Evolutionary conservation across 2,329 filamentous ascomycete species (phyloP), one percentile per base, ranked within the genome.

Genomic region (Stemphylium vesicarium): DNA sequence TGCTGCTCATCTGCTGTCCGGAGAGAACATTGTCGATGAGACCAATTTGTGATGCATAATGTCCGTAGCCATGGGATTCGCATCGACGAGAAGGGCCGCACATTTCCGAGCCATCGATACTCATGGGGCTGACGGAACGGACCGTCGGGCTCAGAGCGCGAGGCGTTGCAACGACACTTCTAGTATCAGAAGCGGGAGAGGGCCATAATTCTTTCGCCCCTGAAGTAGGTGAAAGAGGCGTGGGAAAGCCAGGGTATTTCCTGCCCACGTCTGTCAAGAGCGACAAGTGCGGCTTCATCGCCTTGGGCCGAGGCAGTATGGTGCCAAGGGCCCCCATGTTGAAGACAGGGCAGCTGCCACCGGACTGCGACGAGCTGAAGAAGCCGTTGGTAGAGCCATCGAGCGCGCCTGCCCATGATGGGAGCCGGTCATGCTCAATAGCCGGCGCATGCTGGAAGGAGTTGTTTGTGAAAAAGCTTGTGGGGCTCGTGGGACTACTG

Each of bases 161-260:
- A 4, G 63, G 53, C 7, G 60, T 66, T 11, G 31, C 35, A 35
- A 29, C 18, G 6, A 41, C 42, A 29, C 59, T 64, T 44, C 53
- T 62, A 16, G 18, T 26, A 8, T 67, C 64, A 6, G 65, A 68
- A 7, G 43, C 50, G 10, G 73, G 72, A 15, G 66, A 71, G 7
- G 70, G 70, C 35, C 60, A 74, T n/a, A 61, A 22, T 6, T 59
- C 56, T 29, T 66, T 70, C 10, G 73, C 70, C n/a, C 55, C 57
- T 10, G 43, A 18, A 1, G 72, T 71, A 10, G 73, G 73, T 3
- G 72, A 73, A 1, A 70, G 45, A 4, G 71, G 67, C 7, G 50
- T 70, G 6, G 69, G 71, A 29, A 74, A 75, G 36, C 72, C 73
- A 10, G 70, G 73, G 40, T 67, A 69, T 31, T 50, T 69, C n/a